Base-by-base conservation (phyloP, 1,139 yeast species). In the Debaryomyces psychrophilus region DNA sequence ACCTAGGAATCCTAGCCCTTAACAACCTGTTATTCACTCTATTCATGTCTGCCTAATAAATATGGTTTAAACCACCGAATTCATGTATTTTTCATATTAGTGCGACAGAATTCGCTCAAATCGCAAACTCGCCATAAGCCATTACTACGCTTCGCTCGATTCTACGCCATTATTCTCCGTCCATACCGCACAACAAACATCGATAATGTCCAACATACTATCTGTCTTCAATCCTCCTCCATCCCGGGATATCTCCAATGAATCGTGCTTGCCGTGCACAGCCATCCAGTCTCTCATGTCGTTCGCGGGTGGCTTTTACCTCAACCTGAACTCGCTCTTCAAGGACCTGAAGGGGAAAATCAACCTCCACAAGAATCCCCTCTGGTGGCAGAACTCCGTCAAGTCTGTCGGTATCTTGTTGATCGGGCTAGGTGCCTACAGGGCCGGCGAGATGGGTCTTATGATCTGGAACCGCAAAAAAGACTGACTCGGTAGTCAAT, bases 351-450 rank as follows among this genome's bases (percentile, higher is more conserved):
- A 57, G 15, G 75, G 75, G 9, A 58, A 57, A 33, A 59, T 73
- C 4, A 74, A 73, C 51, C 31, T 61, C 8, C 52, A 49, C 15
- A 71, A 71, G 50, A 64, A 73, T 51, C 80, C 80, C 0, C 26
- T 62, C 11, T 69, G 77, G 73, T 75, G 77, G 74, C 76, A 70
- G 48, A 58, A 63, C 34, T 56, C 68, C 5, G 67, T 75, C 1
- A 60, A 66, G 28, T 64, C 67, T 0, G 47, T 60, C 2, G 79
- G 79, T 0, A 53, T 67, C 1, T 59, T 65, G 15, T 58, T 73
- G 25, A 52, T 73, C 31, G 76, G 69, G 1, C 59, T 75, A 27
- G 77, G 77, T 1, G 63, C 69, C 31, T 67, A 63, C 50, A 59
- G 80, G 41, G 65, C 66, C 11, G 67, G 67, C 8, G 74, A 70